Evolutionary conservation across 495 filamentous ascomycete genomes (phyloP), one percentile per base, ranked within the genome.

Genomic region (Evansstolkia leycettana): DNA sequence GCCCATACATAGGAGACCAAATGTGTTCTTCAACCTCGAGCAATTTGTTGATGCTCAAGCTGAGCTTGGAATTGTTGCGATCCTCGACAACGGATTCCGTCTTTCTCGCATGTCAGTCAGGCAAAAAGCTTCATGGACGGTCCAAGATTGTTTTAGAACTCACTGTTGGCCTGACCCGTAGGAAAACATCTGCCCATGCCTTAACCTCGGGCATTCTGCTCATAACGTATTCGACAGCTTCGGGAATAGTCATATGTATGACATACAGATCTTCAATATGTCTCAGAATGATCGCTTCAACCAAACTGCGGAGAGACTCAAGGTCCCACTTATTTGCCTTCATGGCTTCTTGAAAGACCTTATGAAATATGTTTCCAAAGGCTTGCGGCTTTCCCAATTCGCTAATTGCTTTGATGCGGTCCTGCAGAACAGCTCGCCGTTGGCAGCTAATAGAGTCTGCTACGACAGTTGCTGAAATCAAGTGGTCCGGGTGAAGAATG

Each of bases 11-110:
- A 5, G 90, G 90, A 11, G 90, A 95, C 90, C 88, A 95, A 25
- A 95, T 72, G 47, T 95, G 88, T 55, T 98, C 90, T 55, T 98
- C 90, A 14, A 96, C 84, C 49, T 94, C 90, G 28, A 98, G 77
- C 23, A 98, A 63, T 51, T 94, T 95, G 54, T 75, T 94, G 43
- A 98, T 76, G 47, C 80, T 85, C 68, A 95, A 76, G 28, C 72
- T 76, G 9, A 82, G 73, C 44, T 81, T 62, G 27, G 65, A 68
- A 23, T 78, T 80, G 43, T 84, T 80, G 27, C 82, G 72, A 37
- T 86, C 87, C 41, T 80, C 75, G 5, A 93, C 80, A n/a, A 82
- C 41, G 3, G 82, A 85, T 36, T 77, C 68, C 10, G 72, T 52
- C 75, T 86, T 45, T 37, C 57, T 40, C 51, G 45, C 36, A 2